A percentile compares a stretch with the other conserved stretches of the same genome.
These are phyloP conservation scores for Chytriomyces confervae DNA, from an alignment of 192 early-diverging fungal species.

Conservation along the genomic window DNA sequence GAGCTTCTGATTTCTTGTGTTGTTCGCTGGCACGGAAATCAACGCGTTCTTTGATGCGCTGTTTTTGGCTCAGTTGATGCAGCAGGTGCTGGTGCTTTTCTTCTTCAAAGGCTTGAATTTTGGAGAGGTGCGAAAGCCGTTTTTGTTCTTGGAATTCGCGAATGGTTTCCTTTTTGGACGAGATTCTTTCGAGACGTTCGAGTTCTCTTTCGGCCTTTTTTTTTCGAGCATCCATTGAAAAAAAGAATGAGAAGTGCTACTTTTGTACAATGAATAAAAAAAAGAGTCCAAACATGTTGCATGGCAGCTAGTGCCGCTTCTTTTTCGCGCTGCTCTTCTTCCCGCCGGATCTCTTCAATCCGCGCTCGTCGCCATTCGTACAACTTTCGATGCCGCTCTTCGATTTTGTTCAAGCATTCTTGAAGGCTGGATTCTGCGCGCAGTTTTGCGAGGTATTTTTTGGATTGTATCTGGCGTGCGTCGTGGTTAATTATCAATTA, in stretches of 20 bases:
- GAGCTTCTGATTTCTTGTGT: slow-evolving; percentile 9
- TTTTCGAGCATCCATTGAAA: background rate
- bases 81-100: background rate
- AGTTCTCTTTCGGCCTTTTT: slow-evolving; percentile 11
- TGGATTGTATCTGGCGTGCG: slow-evolving; percentile 8
- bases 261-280: background rate
- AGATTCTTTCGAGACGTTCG: background rate
- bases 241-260: background rate
- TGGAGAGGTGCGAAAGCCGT: slow-evolving; percentile 2
- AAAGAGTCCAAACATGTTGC: background rate
- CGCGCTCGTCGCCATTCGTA: slow-evolving; percentile 13
- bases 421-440: background rate
- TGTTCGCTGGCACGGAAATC: slow-evolving; percentile 6
- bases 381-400: slow-evolving; percentile 17
- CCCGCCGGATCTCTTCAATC: slow-evolving; percentile 18
- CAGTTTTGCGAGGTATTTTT: slow-evolving; percentile 16
- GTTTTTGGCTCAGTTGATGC: background rate
- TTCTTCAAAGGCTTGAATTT: slow-evolving; percentile 17
- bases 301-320: background rate
- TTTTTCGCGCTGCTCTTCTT: slow-evolving; percentile 22
- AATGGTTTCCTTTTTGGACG: slow-evolving; percentile 1
- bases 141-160: slow-evolving; percentile 17
- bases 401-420: slow-evolving; percentile 5
- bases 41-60: slow-evolving; percentile 12
- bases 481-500: background rate